These are phyloP conservation scores for Macrophomina phaseolina DNA, from an alignment of 2,329 filamentous ascomycete genomes.

Conservation along the genomic window DNA sequence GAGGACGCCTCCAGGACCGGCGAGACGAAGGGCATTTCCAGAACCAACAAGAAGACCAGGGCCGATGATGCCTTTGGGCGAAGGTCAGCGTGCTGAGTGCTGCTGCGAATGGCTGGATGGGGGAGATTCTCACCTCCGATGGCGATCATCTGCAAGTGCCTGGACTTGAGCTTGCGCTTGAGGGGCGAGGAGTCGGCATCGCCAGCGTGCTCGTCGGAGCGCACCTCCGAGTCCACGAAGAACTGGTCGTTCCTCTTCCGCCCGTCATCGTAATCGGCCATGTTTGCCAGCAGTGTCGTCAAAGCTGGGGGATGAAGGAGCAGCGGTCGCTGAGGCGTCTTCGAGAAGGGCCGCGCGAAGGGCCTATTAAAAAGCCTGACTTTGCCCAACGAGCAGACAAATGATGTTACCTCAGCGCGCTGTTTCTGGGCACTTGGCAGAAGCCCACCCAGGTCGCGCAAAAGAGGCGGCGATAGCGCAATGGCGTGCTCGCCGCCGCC, in stretches of 20 bases:
- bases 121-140: conserved; percentile 31
- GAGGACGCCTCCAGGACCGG: conserved; percentile 30
- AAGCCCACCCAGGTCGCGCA: conserved; percentile 9
- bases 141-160: conserved; percentile 36
- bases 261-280: conserved; percentile 5
- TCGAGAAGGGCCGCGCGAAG: neutral
- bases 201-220: neutral
- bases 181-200: conserved; percentile 28
- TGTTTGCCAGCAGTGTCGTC: neutral
- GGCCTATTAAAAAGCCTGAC: neutral
- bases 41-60: conserved; percentile 32
- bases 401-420: conserved; percentile 7
- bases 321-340: neutral
- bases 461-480: conserved; percentile 16
- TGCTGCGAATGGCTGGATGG: no score
- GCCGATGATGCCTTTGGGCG: conserved; percentile 30
- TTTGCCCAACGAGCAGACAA: neutral
- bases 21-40: conserved; percentile 32
- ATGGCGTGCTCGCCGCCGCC: conserved; percentile 15
- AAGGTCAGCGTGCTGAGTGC: neutral
- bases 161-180: conserved; percentile 33
- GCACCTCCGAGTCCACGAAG: conserved; percentile 4
- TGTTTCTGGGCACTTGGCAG: conserved; percentile 20
- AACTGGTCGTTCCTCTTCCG: conserved; percentile 11
- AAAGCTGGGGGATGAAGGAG: neutral